phyloP scores from a whole-genome alignment of 1,139 yeast genomes.

The Pichia sp. region DNA sequence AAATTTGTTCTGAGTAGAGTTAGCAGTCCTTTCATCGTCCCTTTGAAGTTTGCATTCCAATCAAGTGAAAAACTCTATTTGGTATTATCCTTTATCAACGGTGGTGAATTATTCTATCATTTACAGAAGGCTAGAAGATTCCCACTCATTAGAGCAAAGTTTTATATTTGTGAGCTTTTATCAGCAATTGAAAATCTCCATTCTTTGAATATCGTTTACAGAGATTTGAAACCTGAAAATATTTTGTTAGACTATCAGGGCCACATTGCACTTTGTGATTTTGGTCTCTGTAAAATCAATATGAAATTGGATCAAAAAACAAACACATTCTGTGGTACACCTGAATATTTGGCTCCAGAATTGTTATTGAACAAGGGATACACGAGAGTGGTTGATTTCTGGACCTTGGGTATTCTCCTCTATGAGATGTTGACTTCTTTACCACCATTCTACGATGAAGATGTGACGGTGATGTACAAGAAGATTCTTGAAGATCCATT shows the following conservation, averaged over 20 bases:
- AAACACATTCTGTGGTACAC: conserved; percentile 94
- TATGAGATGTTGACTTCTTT: conserved; percentile 96
- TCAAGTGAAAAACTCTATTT: conserved; percentile 89
- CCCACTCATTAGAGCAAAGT: conserved; percentile 81
- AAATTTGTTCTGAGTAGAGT: conserved; percentile 91
- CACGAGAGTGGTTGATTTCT: conserved; percentile 93
- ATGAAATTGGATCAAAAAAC: conserved; percentile 70
- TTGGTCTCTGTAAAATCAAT: conserved; percentile 90
- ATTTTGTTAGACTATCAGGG: conserved; percentile 92
- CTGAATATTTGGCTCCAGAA: conserved; percentile 95
- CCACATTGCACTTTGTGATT: conserved; percentile 94
- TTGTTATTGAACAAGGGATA: conserved; percentile 86
- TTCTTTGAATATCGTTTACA: conserved; percentile 82
- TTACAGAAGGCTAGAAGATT: conserved; percentile 87
- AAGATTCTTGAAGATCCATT: conserved; percentile 86
- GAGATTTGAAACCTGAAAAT: conserved; percentile 95
- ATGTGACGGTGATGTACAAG: conserved; percentile 89
- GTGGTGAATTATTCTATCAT: conserved; percentile 96
- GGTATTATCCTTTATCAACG: conserved; percentile 89
- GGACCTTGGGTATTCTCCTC: conserved; percentile 91
- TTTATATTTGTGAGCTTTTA: conserved; percentile 88
- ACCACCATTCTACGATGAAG: conserved; percentile 95
- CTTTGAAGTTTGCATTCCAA: conserved; percentile 91
- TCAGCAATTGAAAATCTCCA: conserved; percentile 91
- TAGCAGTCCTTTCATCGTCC: conserved; percentile 96